Evolutionary conservation across 805 yeast genomes (phyloP).

Genomic region (Lachancea lanzarotensis): DNA sequence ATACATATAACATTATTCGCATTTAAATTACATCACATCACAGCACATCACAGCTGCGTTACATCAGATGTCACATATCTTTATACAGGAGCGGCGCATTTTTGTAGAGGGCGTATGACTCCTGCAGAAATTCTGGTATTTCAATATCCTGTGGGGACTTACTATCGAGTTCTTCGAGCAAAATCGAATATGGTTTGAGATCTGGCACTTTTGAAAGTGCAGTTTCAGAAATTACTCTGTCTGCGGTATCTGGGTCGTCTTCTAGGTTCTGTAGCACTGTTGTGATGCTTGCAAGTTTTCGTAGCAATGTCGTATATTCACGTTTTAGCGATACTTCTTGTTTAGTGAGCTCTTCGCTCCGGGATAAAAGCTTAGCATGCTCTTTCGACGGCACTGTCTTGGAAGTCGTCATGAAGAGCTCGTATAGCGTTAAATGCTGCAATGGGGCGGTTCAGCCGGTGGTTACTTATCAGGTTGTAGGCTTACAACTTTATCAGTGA

Average conservation of each 20-base stretch:
- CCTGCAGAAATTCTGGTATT: constrained; percentile 23
- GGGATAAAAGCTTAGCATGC: constrained; percentile 14
- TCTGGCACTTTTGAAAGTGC: constrained; percentile 19
- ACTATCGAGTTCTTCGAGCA: constrained; percentile 8
- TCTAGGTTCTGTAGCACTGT: constrained; percentile 16
- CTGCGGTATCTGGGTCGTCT: constrained; percentile 8
- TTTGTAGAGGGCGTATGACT: constrained; percentile 24
- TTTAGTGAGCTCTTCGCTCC: constrained; percentile 29
- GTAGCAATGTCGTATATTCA: constrained; percentile 28
- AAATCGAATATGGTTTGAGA: constrained; percentile 23
- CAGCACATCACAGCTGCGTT: no score
- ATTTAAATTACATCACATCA: not conserved
- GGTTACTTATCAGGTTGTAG: no score
- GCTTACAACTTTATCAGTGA: no score
- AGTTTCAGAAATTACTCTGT: constrained; percentile 14
- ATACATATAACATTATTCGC: constrained; percentile 4
- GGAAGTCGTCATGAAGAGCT: constrained; percentile 5
- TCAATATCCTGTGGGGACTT: constrained; percentile 10
- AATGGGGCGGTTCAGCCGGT: not conserved
- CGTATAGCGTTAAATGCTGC: not conserved
- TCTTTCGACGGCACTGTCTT: constrained; percentile 6
- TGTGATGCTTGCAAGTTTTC: constrained; percentile 26
- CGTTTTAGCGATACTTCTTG: constrained; percentile 27
- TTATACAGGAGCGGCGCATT: constrained; percentile 27
- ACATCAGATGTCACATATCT: constrained; percentile 13